phyloP scores from a whole-genome alignment of 1,139 yeast genomes.

The Zygosaccharomyces sapae region DNA sequence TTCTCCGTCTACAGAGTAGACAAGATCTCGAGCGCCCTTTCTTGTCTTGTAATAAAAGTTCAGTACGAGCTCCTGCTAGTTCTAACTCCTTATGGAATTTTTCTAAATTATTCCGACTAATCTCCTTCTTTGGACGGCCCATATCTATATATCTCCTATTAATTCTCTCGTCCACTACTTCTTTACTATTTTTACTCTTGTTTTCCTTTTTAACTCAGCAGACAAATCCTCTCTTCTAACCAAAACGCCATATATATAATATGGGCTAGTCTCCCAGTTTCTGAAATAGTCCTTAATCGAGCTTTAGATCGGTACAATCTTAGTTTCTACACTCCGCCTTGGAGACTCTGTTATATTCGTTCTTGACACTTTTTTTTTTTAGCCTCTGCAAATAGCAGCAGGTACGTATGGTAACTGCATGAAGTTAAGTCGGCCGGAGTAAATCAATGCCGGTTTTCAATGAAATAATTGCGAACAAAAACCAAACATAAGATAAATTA shows the following conservation, averaged over 20 bases:
- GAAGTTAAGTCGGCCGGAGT: background rate
- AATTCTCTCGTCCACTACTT: background rate
- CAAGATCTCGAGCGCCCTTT: conserved; percentile 52
- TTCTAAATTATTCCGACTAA: conserved; percentile 35
- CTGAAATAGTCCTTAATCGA: background rate
- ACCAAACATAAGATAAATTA: background rate
- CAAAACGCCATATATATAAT: background rate
- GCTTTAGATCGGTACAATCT: background rate
- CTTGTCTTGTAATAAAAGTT: conserved; percentile 37
- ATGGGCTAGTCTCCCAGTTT: background rate
- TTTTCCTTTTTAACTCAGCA: background rate
- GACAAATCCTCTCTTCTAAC: background rate
- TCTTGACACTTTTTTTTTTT: background rate
- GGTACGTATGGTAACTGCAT: background rate
- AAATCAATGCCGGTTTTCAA: background rate
- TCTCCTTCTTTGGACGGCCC: conserved; percentile 37
- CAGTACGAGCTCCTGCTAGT: conserved; percentile 32
- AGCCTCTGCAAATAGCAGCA: background rate
- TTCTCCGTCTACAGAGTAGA: conserved; percentile 48
- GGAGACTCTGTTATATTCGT: background rate
- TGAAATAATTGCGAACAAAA: background rate
- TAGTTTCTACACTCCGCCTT: background rate
- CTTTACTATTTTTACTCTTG: background rate
- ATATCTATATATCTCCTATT: conserved; percentile 13
- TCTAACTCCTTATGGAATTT: conserved; percentile 35